Conservation (phyloP, 495 filamentous ascomycete species). For the Penicillium waksmanii region DNA sequence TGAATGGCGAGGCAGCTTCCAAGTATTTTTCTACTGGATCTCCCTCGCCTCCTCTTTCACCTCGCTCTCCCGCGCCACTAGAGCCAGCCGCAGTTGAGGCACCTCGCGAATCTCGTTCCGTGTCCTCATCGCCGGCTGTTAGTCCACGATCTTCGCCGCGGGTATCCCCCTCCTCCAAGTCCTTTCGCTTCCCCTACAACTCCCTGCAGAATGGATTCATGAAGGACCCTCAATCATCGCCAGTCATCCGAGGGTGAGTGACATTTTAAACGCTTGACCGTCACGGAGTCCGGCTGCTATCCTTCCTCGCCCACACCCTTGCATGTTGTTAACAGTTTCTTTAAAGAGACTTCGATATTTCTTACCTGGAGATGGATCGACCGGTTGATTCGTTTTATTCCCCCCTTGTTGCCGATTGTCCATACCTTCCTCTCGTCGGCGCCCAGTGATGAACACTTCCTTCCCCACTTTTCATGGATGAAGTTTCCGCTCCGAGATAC, state of each 20-base stretch:
- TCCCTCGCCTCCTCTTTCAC: conserved; percentile 30
- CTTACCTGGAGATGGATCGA: conserved; percentile 20
- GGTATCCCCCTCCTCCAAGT: conserved; percentile 41
- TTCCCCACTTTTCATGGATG: conserved; percentile 11
- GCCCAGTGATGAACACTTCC: conserved; percentile 15
- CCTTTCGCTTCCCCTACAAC: conserved; percentile 45
- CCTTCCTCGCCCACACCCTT: conserved; percentile 10
- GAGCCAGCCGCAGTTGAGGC: conserved; percentile 15
- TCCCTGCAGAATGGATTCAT: conserved; percentile 45
- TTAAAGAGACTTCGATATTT: conserved; percentile 27
- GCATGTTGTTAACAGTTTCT: conserved; percentile 26
- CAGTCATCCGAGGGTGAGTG: conserved; percentile 50
- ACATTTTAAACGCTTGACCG: conserved; percentile 20
- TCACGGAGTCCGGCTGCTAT: conserved; percentile 18
- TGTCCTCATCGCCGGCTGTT: conserved; percentile 20
- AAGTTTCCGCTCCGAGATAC: conserved; percentile 8
- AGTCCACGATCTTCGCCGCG: conserved; percentile 34
- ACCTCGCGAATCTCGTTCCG: conserved; percentile 21
- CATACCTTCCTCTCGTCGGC: conserved; percentile 24
- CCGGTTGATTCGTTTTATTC: conserved; percentile 20
- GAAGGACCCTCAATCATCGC: conserved; percentile 47
- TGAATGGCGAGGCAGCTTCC: conserved; percentile 16
- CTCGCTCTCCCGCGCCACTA: conserved; percentile 30
- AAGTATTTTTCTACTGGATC: conserved; percentile 19
- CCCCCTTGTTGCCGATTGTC: conserved; percentile 17